A percentile compares a stretch with the other conserved stretches of the same genome.
Evolutionary conservation across 495 filamentous ascomycete species (phyloP).

Genomic region (Penicillium cosmopolitanum): DNA sequence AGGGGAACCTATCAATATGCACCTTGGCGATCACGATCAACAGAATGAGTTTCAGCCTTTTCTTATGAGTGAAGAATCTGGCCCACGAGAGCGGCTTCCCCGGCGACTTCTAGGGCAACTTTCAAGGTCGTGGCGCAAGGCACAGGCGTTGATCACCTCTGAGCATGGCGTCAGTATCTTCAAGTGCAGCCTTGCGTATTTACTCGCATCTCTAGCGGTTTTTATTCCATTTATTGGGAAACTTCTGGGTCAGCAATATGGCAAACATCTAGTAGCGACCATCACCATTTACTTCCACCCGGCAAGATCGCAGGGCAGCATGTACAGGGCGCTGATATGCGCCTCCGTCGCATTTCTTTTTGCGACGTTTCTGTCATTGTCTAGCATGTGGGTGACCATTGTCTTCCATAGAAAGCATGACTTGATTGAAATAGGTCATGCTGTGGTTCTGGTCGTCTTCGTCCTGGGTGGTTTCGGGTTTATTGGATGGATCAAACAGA

Average conservation of each 20-base stretch:
- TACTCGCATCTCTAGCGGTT: not conserved
- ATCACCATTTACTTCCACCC: not conserved
- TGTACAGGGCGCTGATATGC: not conserved
- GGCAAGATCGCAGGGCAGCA: not conserved
- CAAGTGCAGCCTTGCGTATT: not conserved
- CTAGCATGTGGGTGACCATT: not conserved
- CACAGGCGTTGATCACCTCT: not conserved
- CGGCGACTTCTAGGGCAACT: not conserved
- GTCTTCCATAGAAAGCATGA: not conserved
- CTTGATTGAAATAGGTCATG: slow-evolving; percentile 58
- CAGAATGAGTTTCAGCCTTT: not conserved
- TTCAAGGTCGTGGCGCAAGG: not conserved
- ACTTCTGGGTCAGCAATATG: not conserved
- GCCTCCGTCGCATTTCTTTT: not conserved
- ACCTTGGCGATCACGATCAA: not conserved
- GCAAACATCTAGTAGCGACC: not conserved
- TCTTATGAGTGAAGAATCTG: not conserved
- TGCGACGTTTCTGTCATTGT: not conserved
- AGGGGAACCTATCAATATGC: not conserved
- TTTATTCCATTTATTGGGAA: not conserved
- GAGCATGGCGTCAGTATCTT: not conserved
- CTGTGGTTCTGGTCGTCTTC: slow-evolving; percentile 81
- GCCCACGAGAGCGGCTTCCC: not conserved
- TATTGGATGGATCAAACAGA: slow-evolving; percentile 92
- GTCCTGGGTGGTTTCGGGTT: slow-evolving; percentile 88